Evolutionary conservation across 768 basidiomycete genomes (phyloP).

Genomic region (Guyanaporus albipodus): DNA sequence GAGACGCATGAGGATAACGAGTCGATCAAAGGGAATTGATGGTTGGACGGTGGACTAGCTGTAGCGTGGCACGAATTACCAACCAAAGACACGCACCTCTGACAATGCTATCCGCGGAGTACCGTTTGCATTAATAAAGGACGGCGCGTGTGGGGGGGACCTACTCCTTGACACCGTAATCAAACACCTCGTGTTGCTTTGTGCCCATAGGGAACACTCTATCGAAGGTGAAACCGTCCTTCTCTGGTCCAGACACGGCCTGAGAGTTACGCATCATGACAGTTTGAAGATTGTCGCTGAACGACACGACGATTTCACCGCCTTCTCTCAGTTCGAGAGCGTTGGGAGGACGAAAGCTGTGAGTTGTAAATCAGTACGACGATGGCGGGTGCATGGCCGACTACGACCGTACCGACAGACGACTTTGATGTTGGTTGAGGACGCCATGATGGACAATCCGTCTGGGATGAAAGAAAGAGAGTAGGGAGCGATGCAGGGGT

Average conservation of each 20-base stretch:
- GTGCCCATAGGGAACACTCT: slow-evolving; percentile 92
- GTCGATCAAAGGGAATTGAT: too few species aligned
- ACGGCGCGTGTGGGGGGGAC: slow-evolving; percentile 29
- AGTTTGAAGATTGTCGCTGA: slow-evolving; percentile 82
- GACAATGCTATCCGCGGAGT: slow-evolving; percentile 59
- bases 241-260: slow-evolving; percentile 79
- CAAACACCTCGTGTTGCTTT: slow-evolving; percentile 91
- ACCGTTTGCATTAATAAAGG: slow-evolving; percentile 18
- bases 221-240: slow-evolving; percentile 97
- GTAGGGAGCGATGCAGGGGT: slow-evolving; percentile 15
- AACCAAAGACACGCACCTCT: slow-evolving; percentile 60
- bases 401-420: slow-evolving; percentile 82
- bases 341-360: slow-evolving; percentile 93
- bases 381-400: slow-evolving; percentile 1
- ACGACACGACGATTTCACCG: slow-evolving; percentile 84
- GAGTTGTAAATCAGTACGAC: slow-evolving; percentile 5
- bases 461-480: slow-evolving; percentile 10
- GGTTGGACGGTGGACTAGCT: background rate
- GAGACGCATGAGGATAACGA: slow-evolving; percentile 5
- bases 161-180: slow-evolving; percentile 97
- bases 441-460: slow-evolving; percentile 54
- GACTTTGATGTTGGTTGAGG: slow-evolving; percentile 92
- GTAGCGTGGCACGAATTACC: slow-evolving; percentile 1
- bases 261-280: slow-evolving; percentile 73
- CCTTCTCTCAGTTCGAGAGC: slow-evolving; percentile 85